Conservation (phyloP, 176 grass and related monocot species). For the Ananas comosus region DNA sequence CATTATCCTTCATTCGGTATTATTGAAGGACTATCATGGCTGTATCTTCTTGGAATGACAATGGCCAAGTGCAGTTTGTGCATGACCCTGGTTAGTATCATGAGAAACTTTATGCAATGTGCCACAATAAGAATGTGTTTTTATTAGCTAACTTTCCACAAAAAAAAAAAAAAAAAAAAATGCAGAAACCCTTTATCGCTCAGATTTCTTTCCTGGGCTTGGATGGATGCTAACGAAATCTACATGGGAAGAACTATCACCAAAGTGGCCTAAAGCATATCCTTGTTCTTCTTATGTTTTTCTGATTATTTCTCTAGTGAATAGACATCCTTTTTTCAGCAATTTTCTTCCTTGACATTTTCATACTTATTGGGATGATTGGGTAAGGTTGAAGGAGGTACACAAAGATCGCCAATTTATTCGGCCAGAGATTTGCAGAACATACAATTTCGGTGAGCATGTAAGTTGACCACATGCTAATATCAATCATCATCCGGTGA, state of each 20-base stretch:
- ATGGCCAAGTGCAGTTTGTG: constrained; percentile 91
- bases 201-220: constrained; percentile 98
- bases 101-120: background rate
- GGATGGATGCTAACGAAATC: constrained; percentile 97
- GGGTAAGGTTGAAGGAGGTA: constrained; percentile 91
- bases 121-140: constrained; percentile 3
- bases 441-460: constrained; percentile 98
- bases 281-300: constrained; percentile 35
- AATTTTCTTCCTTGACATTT: constrained; percentile 65
- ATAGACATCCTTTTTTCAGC: constrained; percentile 11
- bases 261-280: constrained; percentile 99
- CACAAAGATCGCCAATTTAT: constrained; percentile 82
- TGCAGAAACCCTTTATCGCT: constrained; percentile 87
- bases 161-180: constrained; percentile 19
- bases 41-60: constrained; percentile 98
- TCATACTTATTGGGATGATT: constrained; percentile 99
- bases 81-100: constrained; percentile 68
- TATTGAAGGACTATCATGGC: constrained; percentile 83
- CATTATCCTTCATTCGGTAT: constrained; percentile 8
- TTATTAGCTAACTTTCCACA: constrained; percentile 18
- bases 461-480: constrained; percentile 28
- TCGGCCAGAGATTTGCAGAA: constrained; percentile 89
- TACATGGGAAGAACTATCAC: constrained; percentile 89
- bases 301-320: background rate
- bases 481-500: background rate